phyloP scores from a whole-genome alignment of 495 filamentous ascomycete genomes.

The Podospora tetraspora region DNA sequence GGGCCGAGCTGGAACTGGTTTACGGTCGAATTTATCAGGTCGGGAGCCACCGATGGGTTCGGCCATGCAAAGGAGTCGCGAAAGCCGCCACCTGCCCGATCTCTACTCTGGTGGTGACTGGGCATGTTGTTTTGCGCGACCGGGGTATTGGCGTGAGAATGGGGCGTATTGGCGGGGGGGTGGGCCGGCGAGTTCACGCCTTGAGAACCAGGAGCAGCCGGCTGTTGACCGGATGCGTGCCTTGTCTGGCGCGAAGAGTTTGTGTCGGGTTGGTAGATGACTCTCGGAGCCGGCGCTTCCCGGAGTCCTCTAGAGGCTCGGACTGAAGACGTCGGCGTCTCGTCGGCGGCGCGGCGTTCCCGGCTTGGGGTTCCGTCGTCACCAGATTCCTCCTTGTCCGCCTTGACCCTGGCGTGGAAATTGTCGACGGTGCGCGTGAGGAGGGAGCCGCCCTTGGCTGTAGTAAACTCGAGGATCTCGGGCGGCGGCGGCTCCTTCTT shows the following conservation, averaged over 20 bases:
- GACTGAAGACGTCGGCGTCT: conserved; percentile 50
- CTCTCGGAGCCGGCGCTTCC: conserved; percentile 70
- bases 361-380: conserved; percentile 60
- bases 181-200: conserved; percentile 28
- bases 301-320: conserved; percentile 64
- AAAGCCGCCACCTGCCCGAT: neutral
- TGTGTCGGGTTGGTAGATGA: conserved; percentile 77
- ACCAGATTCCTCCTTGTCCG: conserved; percentile 48
- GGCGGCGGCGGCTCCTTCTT: conserved; percentile 71
- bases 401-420: conserved; percentile 45
- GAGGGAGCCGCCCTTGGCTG: conserved; percentile 69
- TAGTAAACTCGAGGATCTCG: conserved; percentile 71
- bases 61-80: conserved; percentile 7
- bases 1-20: conserved; percentile 56
- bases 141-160: conserved; percentile 19
- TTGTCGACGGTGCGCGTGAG: conserved; percentile 74
- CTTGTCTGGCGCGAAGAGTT: conserved; percentile 54
- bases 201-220: conserved; percentile 5
- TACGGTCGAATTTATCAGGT: conserved; percentile 46
- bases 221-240: conserved; percentile 47
- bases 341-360: conserved; percentile 56
- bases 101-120: conserved; percentile 29
- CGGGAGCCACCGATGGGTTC: conserved; percentile 20
- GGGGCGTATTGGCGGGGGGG: conserved; percentile 25
- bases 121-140: conserved; percentile 14